Evolutionary conservation across 495 filamentous ascomycete species (phyloP).

Genomic region (Penicillium psychrofluorescens): DNA sequence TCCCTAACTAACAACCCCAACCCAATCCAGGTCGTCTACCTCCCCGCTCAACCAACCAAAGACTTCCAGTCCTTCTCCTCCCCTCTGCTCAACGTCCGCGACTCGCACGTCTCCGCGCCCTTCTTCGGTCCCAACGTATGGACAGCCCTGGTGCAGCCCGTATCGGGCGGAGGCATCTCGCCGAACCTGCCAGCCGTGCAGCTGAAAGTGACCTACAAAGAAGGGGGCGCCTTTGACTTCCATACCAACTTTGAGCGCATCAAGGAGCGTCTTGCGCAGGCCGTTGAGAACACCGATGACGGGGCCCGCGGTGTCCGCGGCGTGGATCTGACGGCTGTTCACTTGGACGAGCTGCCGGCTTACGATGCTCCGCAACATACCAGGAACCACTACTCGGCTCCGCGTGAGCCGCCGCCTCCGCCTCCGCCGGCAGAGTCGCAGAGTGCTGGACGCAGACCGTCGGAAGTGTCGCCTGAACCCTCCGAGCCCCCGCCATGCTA

Average conservation of each 20-base stretch:
- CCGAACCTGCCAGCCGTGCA: constrained; percentile 65
- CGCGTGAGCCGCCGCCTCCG: constrained; percentile 3
- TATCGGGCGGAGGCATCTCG: constrained; percentile 78
- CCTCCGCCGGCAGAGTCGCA: constrained; percentile 6
- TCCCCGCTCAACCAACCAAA: constrained; percentile 61
- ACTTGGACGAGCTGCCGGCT: constrained; percentile 78
- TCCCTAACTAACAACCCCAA: constrained; percentile 3
- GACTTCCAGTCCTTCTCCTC: constrained; percentile 81
- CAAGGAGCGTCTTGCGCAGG: constrained; percentile 74
- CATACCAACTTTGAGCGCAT: constrained; percentile 75
- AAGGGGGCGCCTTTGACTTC: constrained; percentile 92
- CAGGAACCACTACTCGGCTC: background rate
- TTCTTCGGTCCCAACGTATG: constrained; percentile 97
- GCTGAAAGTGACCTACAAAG: constrained; percentile 81
- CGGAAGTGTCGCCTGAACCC: constrained; percentile 35
- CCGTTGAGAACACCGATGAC: constrained; percentile 59
- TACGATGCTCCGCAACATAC: constrained; percentile 46
- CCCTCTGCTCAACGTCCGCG: constrained; percentile 76
- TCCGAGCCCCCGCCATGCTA: constrained; percentile 88
- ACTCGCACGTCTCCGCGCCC: constrained; percentile 83
- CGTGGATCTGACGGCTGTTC: constrained; percentile 50
- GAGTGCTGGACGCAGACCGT: constrained; percentile 4
- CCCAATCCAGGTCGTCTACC: constrained; percentile 68
- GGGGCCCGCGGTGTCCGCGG: constrained; percentile 36
- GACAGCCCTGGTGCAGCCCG: constrained; percentile 71